Base-by-base conservation (phyloP, 2,329 filamentous ascomycete genomes). In the Aspergillus jensenii region DNA sequence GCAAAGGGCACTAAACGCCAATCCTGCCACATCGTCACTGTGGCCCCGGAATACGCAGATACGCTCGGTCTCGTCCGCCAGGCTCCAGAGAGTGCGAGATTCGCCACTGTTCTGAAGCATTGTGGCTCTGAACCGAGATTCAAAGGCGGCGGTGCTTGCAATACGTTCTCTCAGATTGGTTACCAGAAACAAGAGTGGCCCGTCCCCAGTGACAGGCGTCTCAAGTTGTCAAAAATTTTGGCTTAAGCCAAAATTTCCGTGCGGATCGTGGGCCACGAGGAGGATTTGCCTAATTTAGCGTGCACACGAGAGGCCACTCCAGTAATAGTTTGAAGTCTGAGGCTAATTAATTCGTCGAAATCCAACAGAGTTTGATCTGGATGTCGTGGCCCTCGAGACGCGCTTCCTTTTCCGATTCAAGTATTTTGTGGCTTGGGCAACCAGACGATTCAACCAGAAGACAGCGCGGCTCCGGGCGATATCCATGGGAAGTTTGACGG, bases 221-320 rank as follows among this genome's bases (percentile, higher is more conserved):
- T 53, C 43, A 14, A 54, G 14, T 39, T 54, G 52, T 48, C 44
- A 54, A 48, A 48, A 47, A 40, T 54, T 47, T 54, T 54, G 41
- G n/a, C 21, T 21, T 21, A 21, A 21, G 21, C 21, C 21, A 21
- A 21, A 21, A 21, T 21, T 21, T 21, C 21, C 4, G 6, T 17
- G 51, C 27, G 41, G 51, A 53, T 53, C 51, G 15, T 37, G 43
- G 39, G 31, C 51, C 51, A 53, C 51, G 51, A 53, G 51, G 43
- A 46, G 51, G 43, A 46, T 53, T 45, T n/a, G 11, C 12, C 33
- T 53, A 35, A n/a, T 35, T 46, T 53, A 53, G 51, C 41, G 41
- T 46, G 51, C 40, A 45, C 40, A 40, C 27, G 50, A 45, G 40
- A 37, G 33, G 17, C 31, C 47, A 50, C 23, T 33, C 6, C 7